Base-by-base conservation (phyloP, 257 asterid species). In the Ballota nigra region DNA sequence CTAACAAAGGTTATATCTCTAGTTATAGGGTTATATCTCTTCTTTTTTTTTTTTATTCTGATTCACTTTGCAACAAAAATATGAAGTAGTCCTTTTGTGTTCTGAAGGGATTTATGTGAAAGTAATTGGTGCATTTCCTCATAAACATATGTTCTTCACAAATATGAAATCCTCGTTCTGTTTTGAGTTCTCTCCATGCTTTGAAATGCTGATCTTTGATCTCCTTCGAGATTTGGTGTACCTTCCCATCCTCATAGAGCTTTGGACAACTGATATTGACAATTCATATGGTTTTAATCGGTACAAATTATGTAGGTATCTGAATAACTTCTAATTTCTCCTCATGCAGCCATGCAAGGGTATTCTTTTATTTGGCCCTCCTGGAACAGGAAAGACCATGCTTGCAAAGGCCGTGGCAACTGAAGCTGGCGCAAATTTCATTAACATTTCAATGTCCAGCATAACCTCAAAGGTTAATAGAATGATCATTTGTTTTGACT, bases 361-460 rank as follows among this genome's bases (percentile, higher is more conserved):
- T 73, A 92, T 92, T 77, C 94, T 92, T 72, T 81, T 92, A 61
- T 89, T 92, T 78, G 96, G 96, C 22, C 94, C 96, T 49, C 96
- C 96, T 66, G 96, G 98, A 74, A 89, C 98, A 23, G 96, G 96
- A 59, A 89, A 92, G 77, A 92, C 96, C 56, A 92, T 89, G 98
- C 96, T 92, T 60, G 96, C 96, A 15, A 92, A 92, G 81, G 96
- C 96, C 73, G 94, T 89, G 79, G 98, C 96, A 68, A 89, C 98
- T n/a, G 96, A 92, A 80, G 94, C 96, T 72, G 90, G 97, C 55
- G 98, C 98, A 28, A 89, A 88, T 82, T 92, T 92, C 85, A 92
- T 92, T 61, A 92, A 89, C 76, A 88, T 92, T 75, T 89, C 96
- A 12, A 87, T 92, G 98, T 92, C 98, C 63, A 92, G 98, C 77